Evolutionary conservation across 2,329 filamentous ascomycete species (phyloP), one percentile per base, ranked within the genome.

Genomic region (Aotearoamyces nothofagi): DNA sequence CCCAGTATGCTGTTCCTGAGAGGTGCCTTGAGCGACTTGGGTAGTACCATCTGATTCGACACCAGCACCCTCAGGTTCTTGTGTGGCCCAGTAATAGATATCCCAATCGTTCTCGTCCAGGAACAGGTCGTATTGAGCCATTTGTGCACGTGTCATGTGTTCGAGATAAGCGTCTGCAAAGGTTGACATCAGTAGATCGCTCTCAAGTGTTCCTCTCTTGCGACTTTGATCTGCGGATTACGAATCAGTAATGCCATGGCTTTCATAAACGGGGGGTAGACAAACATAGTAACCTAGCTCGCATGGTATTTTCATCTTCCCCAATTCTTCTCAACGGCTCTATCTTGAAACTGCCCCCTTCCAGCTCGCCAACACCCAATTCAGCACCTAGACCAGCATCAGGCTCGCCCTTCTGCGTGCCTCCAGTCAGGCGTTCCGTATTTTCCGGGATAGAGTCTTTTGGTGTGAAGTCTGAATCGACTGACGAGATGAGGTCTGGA

Each of bases 91-190:
- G 66, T 98, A 98, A 65, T 98, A 98, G 37, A 98, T 94, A 53
- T 98, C 90, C 90, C 90, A 98, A 60, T 98, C 90, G 56, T 98
- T 98, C 59, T 98, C 90, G 55, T 98, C 90, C 32, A 98, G 73
- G 61, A 98, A 92, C 15, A 67, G 61, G 53, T 96, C 87, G 60
- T 90, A 96, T 55, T 92, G 71, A 43, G 69, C 56, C 43, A 96
- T 73, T 49, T 92, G 79, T 28, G 63, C 55, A 5, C 61, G 54
- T 1, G 68, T 69, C 81, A 98, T 92, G 36, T 58, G 60, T 24
- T 64, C 60, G 13, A 98, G 74, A 55, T 92, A 66, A 31, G 64
- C 61, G 41, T 87, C 72, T 39, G 90, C 90, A 52, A 98, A 98
- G 40, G 90, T 98, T 35, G 83, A 93, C 41, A 96, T 78, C 38